Conservation (phyloP, 192 early-diverging fungal genomes). For the Phycomyces blakesleeanus region DNA sequence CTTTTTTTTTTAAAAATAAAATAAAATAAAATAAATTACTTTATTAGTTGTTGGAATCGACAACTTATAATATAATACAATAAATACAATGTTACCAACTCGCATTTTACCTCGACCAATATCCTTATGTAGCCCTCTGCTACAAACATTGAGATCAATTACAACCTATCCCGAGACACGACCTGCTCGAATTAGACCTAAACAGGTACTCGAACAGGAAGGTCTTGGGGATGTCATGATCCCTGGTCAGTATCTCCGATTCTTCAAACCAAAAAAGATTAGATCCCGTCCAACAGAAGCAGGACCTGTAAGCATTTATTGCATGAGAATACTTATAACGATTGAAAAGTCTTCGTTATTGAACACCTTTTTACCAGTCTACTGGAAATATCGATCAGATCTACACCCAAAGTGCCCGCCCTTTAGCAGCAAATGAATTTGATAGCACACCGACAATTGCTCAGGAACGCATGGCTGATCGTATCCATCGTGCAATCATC, state of each 20-base stretch:
- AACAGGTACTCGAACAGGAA: background rate
- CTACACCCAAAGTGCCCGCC: constrained; percentile 16
- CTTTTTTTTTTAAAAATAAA: too few species aligned
- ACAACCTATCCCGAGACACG: too few species aligned
- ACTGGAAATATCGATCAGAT: constrained; percentile 1
- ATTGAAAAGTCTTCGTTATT: too few species aligned
- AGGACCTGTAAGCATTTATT: background rate
- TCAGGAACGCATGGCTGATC: constrained; percentile 30
- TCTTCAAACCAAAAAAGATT: constrained; percentile 17
- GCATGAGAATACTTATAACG: background rate
- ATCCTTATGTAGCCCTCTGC: too few species aligned
- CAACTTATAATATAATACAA: too few species aligned
- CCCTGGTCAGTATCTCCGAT: constrained; percentile 16
- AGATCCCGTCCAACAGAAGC: background rate
- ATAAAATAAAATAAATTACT: too few species aligned
- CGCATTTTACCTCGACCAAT: background rate
- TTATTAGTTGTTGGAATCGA: background rate
- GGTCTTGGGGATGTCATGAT: constrained; percentile 23
- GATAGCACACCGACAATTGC: constrained; percentile 27
- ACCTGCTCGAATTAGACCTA: background rate
- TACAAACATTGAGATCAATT: too few species aligned
- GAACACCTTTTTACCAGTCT: too few species aligned
- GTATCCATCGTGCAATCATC: constrained; percentile 27
- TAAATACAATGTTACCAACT: background rate
- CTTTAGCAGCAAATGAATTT: constrained; percentile 21